A percentile compares a stretch with the other conserved stretches of the same genome.
phyloP scores from a whole-genome alignment of 352 stramenopile species.

The Pythium rishiriense region DNA sequence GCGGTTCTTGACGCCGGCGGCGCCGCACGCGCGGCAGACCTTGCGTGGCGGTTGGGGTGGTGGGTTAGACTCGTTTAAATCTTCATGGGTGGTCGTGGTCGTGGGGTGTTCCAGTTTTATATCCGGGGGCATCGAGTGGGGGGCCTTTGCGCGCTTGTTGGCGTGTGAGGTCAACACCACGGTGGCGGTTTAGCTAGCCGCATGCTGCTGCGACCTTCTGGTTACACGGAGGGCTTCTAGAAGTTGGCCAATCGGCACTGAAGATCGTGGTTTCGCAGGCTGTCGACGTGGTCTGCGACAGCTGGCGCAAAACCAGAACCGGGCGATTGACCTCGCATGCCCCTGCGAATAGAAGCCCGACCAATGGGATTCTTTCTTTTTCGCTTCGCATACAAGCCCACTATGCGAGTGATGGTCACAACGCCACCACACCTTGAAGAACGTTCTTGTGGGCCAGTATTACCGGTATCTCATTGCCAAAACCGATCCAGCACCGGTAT shows the following conservation, averaged over 20 bases:
- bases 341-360: constrained; percentile 16
- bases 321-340: constrained; percentile 10
- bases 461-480: constrained; percentile 17
- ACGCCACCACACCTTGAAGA: constrained; percentile 25
- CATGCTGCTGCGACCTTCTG: constrained; percentile 5
- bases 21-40: constrained; percentile 50
- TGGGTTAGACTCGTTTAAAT: constrained; percentile 13
- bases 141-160: constrained; percentile 8
- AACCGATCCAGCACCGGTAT: constrained; percentile 24
- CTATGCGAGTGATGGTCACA: constrained; percentile 24
- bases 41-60: constrained; percentile 9
- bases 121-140: constrained; percentile 22
- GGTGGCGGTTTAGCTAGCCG: constrained; percentile 5
- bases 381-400: constrained; percentile 14
- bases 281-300: constrained; percentile 22
- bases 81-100: constrained; percentile 10
- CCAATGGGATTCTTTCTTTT: constrained; percentile 20
- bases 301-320: background rate
- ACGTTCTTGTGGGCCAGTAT: constrained; percentile 27
- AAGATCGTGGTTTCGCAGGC: constrained; percentile 5
- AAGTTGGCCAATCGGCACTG: constrained; percentile 19
- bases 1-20: constrained; percentile 54
- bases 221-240: constrained; percentile 17
- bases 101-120: constrained; percentile 18
- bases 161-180: background rate